A percentile compares a stretch with the other conserved stretches of the same genome.
These are phyloP conservation scores for Sarcocystis neurona DNA, from an alignment of 169 alveolate species.

Conservation along the genomic window DNA sequence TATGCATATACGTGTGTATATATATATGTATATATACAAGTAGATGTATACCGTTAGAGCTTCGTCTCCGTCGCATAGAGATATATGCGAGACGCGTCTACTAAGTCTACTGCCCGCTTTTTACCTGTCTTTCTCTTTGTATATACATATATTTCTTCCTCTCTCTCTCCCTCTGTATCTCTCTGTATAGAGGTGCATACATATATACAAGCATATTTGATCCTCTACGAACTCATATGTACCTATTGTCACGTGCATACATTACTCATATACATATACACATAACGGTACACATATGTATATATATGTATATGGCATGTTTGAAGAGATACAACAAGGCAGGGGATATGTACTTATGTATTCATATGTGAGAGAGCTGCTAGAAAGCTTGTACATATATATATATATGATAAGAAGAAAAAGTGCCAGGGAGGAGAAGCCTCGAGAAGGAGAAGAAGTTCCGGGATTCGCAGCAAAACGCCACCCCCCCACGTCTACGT, in stretches of 20 bases:
- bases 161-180: neutral
- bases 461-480: too few relatives aligned
- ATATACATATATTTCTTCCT: neutral
- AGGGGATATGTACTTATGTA: neutral
- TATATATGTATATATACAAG: too few relatives aligned
- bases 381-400: neutral
- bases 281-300: neutral
- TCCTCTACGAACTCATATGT: neutral
- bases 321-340: neutral
- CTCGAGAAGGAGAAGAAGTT: too few relatives aligned
- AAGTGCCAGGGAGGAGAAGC: too few relatives aligned
- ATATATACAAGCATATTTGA: neutral
- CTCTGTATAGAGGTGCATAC: neutral
- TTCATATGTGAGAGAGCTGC: neutral
- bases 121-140: neutral
- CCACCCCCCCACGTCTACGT: too few relatives aligned
- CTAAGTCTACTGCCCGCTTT: neutral
- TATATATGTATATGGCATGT: too few relatives aligned
- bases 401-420: too few relatives aligned
- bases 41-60: neutral
- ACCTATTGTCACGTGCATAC: neutral
- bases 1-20: neutral
- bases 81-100: neutral
- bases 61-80: neutral
- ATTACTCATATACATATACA: neutral